phyloP scores from a whole-genome alignment of 2,329 filamentous ascomycete species.

The Tolypocladium tropicale region DNA sequence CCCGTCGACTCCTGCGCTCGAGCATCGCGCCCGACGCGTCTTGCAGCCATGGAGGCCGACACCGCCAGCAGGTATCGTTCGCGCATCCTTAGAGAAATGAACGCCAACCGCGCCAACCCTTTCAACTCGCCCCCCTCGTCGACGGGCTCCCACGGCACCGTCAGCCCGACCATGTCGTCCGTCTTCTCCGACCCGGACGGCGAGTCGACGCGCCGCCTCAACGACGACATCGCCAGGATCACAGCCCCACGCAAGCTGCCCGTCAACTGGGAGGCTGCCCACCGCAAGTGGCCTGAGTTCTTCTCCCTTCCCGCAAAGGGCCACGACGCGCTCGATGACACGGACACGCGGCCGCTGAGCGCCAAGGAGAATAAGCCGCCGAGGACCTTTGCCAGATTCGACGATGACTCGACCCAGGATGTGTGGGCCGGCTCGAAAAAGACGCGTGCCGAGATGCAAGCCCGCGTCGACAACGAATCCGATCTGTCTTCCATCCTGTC shows the following conservation, averaged over 20 bases:
- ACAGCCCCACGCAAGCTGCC: constrained; percentile 28
- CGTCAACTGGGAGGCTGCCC: constrained; percentile 33
- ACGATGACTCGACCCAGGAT: constrained; percentile 32
- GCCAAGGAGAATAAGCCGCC: constrained; percentile 37
- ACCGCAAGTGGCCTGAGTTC: constrained; percentile 44
- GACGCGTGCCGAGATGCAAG: constrained; percentile 40
- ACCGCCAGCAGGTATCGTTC: constrained; percentile 31
- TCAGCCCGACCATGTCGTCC: constrained; percentile 42
- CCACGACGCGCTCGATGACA: constrained; percentile 16
- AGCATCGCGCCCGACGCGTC: constrained; percentile 3
- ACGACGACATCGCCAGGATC: constrained; percentile 36
- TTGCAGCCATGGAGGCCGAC: constrained; percentile 30
- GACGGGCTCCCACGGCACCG: constrained; percentile 46
- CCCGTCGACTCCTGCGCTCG: not conserved
- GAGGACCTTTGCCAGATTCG: constrained; percentile 17
- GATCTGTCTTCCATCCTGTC: constrained; percentile 35
- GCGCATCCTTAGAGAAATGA: constrained; percentile 41
- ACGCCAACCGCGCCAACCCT: constrained; percentile 41
- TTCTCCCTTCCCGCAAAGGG: constrained; percentile 28
- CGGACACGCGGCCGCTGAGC: constrained; percentile 24
- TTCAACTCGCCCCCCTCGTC: constrained; percentile 50
- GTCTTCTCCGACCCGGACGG: constrained; percentile 42
- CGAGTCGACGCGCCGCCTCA: constrained; percentile 41
- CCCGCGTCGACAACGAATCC: constrained; percentile 41
- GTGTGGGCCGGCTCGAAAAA: constrained; percentile 28